A percentile compares a stretch with the other conserved stretches of the same genome.
phyloP scores from a whole-genome alignment of 352 stramenopile genomes.

The Globisporangium yorkense region DNA sequence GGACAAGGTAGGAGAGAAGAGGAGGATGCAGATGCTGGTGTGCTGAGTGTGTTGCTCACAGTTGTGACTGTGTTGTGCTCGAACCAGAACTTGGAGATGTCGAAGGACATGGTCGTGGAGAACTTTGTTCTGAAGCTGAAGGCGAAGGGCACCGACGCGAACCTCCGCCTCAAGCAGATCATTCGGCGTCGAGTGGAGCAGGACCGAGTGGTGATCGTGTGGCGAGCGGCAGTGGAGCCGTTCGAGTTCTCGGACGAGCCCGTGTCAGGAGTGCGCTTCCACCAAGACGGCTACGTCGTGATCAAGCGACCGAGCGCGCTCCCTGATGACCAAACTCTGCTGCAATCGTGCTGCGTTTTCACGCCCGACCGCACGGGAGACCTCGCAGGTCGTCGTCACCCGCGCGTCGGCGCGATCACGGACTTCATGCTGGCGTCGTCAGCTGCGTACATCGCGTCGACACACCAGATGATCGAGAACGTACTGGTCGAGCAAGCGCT shows the following conservation, averaged over 20 bases:
- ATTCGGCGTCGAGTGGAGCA: too few relatives aligned
- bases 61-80: too few relatives aligned
- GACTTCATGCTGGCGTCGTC: neutral
- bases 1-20: too few relatives aligned
- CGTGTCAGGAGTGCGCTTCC: constrained; percentile 40
- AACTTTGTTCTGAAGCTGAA: too few relatives aligned
- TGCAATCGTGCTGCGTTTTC: constrained; percentile 46
- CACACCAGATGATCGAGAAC: neutral
- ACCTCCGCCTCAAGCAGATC: too few relatives aligned
- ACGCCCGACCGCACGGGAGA: constrained; percentile 16
- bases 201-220: constrained; percentile 21
- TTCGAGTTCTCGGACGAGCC: constrained; percentile 45
- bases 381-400: constrained; percentile 5
- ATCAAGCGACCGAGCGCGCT: constrained; percentile 5
- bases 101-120: too few relatives aligned
- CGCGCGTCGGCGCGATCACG: constrained; percentile 20
- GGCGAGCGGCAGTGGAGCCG: constrained; percentile 48
- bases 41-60: too few relatives aligned
- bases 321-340: constrained; percentile 17
- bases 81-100: too few relatives aligned
- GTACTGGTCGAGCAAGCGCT: neutral
- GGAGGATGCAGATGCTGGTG: too few relatives aligned
- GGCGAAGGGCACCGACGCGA: too few relatives aligned
- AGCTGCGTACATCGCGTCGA: neutral
- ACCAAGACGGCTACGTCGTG: constrained; percentile 37